Evolutionary conservation across 306 rosid species (phyloP).

Genomic region (Fagus crenata): DNA sequence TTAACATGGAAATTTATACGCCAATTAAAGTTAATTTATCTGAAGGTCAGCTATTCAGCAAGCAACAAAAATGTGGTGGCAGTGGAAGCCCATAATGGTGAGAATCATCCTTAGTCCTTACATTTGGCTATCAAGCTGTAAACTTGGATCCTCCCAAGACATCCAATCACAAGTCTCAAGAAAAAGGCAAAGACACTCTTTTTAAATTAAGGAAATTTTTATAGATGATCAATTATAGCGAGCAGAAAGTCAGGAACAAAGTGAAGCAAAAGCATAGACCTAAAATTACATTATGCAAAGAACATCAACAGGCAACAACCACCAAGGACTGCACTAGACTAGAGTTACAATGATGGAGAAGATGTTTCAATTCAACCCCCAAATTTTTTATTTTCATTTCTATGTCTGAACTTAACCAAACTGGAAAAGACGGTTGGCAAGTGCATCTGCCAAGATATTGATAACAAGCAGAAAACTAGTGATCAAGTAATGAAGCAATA

Average conservation of each 20-base stretch:
- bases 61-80: background rate
- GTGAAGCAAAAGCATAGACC: background rate
- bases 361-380: background rate
- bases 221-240: background rate
- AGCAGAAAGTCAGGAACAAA: background rate
- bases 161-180: background rate
- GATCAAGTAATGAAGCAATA: background rate
- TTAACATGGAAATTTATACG: background rate
- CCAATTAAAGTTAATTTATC: background rate
- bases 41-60: background rate
- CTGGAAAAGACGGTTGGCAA: background rate
- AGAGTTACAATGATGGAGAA: background rate
- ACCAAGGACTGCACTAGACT: too few species aligned
- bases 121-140: background rate
- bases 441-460: background rate
- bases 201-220: background rate
- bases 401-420: background rate
- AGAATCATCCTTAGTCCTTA: background rate
- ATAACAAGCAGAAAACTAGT: background rate
- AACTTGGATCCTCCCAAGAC: background rate
- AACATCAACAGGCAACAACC: too few species aligned
- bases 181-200: background rate
- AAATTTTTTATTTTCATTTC: background rate
- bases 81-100: background rate
- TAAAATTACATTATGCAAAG: background rate